A percentile compares a stretch with the other conserved stretches of the same genome.
These are phyloP conservation scores for Yarrowia divulgata DNA, from an alignment of 805 yeast genomes.

Conservation along the genomic window DNA sequence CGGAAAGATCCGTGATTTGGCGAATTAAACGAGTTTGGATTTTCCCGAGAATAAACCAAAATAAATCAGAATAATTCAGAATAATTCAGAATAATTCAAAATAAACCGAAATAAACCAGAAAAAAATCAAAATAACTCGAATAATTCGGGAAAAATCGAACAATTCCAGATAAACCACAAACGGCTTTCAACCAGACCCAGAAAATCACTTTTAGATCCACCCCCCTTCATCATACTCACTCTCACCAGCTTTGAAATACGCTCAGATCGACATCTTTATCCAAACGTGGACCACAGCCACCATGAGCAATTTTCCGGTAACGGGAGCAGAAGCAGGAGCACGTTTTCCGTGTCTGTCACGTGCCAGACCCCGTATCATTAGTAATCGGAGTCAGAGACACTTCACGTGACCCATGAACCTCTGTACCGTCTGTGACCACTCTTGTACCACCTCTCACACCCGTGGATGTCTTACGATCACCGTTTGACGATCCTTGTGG, in stretches of 20 bases:
- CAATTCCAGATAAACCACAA: too few relatives aligned
- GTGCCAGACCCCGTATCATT: too few relatives aligned
- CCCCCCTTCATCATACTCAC: background rate
- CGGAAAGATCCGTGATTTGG: background rate
- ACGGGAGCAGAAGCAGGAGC: too few relatives aligned
- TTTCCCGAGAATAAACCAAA: background rate
- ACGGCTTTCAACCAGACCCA: background rate
- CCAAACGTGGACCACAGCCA: background rate
- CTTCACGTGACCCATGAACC: too few relatives aligned
- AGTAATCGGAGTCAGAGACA: too few relatives aligned
- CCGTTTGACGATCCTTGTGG: constrained; percentile 26
- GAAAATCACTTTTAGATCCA: background rate
- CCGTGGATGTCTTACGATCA: constrained; percentile 1
- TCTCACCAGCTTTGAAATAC: background rate
- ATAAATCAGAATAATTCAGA: background rate
- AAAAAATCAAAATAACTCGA: too few relatives aligned
- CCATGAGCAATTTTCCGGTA: background rate
- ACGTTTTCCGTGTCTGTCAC: too few relatives aligned
- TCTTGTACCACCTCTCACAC: background rate
- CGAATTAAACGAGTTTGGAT: too few relatives aligned
- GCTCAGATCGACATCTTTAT: background rate
- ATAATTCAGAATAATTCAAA: background rate
- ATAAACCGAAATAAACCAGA: too few relatives aligned
- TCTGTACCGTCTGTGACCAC: too few relatives aligned
- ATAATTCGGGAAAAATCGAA: too few relatives aligned